Evolutionary conservation across 306 rosid species (phyloP), one percentile per base, ranked within the genome.

Genomic region (Nissolia schottii): DNA sequence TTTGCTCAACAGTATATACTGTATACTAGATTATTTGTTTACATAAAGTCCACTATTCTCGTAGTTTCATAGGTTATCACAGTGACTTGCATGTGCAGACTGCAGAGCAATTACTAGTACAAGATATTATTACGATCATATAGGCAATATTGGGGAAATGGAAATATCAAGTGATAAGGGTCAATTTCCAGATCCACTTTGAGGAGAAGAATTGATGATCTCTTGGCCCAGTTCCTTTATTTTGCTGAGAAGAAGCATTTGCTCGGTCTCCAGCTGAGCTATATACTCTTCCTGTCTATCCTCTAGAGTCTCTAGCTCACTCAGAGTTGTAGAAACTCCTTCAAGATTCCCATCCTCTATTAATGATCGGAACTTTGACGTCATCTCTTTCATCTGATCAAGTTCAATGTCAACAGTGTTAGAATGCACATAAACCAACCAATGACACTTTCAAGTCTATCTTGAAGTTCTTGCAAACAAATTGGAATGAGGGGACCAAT

Each of bases 181-280:
- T 86, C 69, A 81, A 25, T 31, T 66, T 67, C 66, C 64, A 9
- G n/a, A n/a, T n/a, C n/a, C n/a, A n/a, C n/a, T 5, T 57, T 64
- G 45, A 57, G 88, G 80, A 51, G 88, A 79, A 16, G 85, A 61
- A 48, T 64, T 38, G 3, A 81, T 20, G 28, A 87, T 78, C 68
- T 89, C 93, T 62, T 73, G 80, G 34, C 87, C 96, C 57, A 92
- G 73, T 59, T 85, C 92, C 80, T 77, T 86, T 64, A 87, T 76
- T 83, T 89, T 92, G 81, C 78, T 81, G 5, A 87, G 74, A 23
- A 89, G 96, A 66, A 92, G 91, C 79, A 27, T 73, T 76, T 89
- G 97, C 82, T 89, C 91, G 0, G 80, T 89, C 73, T 92, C 96
- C 4, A 92, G 84, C 70, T 85, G 91, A 50, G 57, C 41, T 81